Evolutionary conservation across 495 filamentous ascomycete genomes (phyloP).

Genomic region (Podospora pseudoanserina): DNA sequence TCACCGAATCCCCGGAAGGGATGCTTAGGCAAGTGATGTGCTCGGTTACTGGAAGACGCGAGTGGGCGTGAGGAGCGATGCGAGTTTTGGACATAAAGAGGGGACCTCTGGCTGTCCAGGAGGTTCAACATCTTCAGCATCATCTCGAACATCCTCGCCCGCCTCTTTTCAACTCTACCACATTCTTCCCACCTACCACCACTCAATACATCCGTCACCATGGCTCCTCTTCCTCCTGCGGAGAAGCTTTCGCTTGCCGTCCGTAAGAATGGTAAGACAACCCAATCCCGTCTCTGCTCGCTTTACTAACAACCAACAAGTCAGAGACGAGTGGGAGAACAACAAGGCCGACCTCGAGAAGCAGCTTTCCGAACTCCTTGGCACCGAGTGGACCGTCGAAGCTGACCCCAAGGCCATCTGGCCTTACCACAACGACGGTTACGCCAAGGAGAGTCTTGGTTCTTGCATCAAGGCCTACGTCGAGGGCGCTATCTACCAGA

Average conservation of each 20-base stretch:
- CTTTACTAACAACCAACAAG: slow-evolving; percentile 23
- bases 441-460: slow-evolving; percentile 45
- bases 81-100: neutral
- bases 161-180: neutral
- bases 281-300: neutral
- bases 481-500: slow-evolving; percentile 36
- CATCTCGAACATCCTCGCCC: slow-evolving; percentile 3
- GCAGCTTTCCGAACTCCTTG: slow-evolving; percentile 41
- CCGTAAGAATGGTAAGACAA: slow-evolving; percentile 47
- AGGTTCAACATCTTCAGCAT: neutral
- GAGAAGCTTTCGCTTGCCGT: slow-evolving; percentile 52
- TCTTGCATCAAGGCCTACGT: slow-evolving; percentile 47
- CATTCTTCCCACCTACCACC: neutral
- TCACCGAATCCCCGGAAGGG: neutral
- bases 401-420: slow-evolving; percentile 46
- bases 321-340: slow-evolving; percentile 52
- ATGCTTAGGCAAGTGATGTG: neutral
- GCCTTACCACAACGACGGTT: slow-evolving; percentile 47
- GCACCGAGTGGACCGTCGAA: slow-evolving; percentile 47
- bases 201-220: slow-evolving; percentile 16
- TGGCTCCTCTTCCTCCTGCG: slow-evolving; percentile 41
- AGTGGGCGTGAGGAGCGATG: neutral
- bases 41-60: neutral
- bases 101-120: neutral
- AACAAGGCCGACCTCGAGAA: slow-evolving; percentile 43